phyloP scores from a whole-genome alignment of 345 rosid species.

The Dimocarpus longan region DNA sequence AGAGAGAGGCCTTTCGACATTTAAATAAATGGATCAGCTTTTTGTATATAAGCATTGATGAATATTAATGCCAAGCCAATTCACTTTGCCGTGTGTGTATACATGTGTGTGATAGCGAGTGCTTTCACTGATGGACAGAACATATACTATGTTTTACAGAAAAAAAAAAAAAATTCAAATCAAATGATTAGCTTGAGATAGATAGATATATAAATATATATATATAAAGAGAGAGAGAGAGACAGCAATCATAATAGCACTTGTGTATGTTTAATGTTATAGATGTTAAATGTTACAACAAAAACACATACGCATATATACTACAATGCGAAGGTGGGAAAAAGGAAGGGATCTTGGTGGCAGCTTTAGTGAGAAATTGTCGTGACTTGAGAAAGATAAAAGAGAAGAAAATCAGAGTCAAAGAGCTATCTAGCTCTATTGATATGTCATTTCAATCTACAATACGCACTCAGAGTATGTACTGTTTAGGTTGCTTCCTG shows the following conservation, averaged over 20 bases:
- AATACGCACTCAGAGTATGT: slow-evolving; percentile 28
- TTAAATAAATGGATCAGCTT: slow-evolving; percentile 19
- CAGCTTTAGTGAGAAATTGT: slow-evolving; percentile 30
- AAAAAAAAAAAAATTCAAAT: slow-evolving; percentile 21
- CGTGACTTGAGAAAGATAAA: slow-evolving; percentile 1
- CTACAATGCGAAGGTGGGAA: background rate
- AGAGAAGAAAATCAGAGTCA: slow-evolving; percentile 16
- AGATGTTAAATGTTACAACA: background rate
- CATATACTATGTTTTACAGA: slow-evolving; percentile 34
- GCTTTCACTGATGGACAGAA: slow-evolving; percentile 30
- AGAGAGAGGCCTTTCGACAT: slow-evolving; percentile 15
- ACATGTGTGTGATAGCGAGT: background rate
- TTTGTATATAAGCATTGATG: background rate
- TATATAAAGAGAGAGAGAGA: background rate
- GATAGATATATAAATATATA: no score
- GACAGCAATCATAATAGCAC: background rate
- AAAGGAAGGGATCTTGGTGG: slow-evolving; percentile 39
- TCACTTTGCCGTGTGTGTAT: no score
- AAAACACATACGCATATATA: no score
- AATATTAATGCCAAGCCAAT: slow-evolving; percentile 22
- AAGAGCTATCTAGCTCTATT: background rate
- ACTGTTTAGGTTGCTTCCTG: slow-evolving; percentile 7
- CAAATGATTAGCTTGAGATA: slow-evolving; percentile 44
- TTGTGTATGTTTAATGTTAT: background rate
- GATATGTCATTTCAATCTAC: slow-evolving; percentile 48